Base-by-base conservation (phyloP, 2,329 filamentous ascomycete genomes). In the Diaporthe helianthi region DNA sequence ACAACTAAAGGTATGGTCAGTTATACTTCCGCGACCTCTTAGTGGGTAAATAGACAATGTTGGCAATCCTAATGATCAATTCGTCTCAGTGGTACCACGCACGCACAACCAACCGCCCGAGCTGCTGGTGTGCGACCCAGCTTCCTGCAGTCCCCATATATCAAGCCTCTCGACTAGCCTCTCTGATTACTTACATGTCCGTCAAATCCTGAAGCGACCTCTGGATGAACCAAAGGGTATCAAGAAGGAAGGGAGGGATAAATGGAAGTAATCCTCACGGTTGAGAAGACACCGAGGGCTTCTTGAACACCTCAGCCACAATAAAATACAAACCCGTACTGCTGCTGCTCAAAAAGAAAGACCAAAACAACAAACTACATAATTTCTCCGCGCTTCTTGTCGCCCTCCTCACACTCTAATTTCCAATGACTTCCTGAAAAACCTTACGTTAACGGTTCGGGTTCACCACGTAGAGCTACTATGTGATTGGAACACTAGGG, bases 301-400 rank as follows among this genome's bases (percentile, higher is more conserved):
- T 26, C 15, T 55, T 29, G 19, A 49, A 17, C 64, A 66, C 5
- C 17, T 22, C 24, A 41, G 9, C 8, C 17, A 44, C 19, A 33
- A 10, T 31, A 8, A 26, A n/a, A 29, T 44, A 19, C 2, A 9
- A 1, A 31, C n/a, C n/a, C n/a, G n/a, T 9, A 33, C 12, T 12
- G 2, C 33, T 33, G 12, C 33, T 12, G 2, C 33, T 33, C 33
- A 33, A 33, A 5, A 33, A 26, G 15, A 65, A 54, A 4, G 2
- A 17, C 13, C 38, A n/a, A n/a, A n/a, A n/a, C 17, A 31, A 15
- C 46, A 10, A 36, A 17, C 17, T 36, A 41, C 2, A 7, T 1
- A 29, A 54, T 46, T 55, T 67, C 29, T 54, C 38, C 22, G 29
- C 64, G n/a, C 33, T 67, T n/a, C 17, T 55, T 1, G 38, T 58